phyloP scores from a whole-genome alignment of 2,329 filamentous ascomycete species.

The Aureobasidium subglaciale region DNA sequence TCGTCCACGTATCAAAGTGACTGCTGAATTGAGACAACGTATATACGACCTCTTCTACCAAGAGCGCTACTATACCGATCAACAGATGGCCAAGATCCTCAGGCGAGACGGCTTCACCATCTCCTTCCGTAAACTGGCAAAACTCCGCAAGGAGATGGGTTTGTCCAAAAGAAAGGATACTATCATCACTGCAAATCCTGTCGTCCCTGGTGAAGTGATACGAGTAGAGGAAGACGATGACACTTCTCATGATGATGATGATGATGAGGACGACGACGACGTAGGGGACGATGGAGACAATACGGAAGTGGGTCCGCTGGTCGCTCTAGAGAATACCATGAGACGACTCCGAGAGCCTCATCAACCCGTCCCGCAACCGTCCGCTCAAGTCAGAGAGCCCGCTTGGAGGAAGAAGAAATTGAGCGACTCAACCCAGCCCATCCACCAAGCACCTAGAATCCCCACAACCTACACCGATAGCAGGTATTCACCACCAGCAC shows the following conservation, averaged over 20 bases:
- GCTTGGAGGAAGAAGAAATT: background rate
- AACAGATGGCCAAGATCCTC: conserved; percentile 10
- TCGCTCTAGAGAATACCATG: background rate
- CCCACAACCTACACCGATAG: background rate
- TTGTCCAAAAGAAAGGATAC: conserved; percentile 4
- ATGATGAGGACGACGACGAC: background rate
- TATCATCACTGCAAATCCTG: background rate
- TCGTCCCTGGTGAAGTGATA: background rate
- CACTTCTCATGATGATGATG: background rate
- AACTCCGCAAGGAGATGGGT: conserved; percentile 5
- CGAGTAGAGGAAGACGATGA: background rate
- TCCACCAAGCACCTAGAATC: background rate
- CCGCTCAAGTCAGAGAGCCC: background rate
- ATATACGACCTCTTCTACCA: conserved; percentile 8
- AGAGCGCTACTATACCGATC: conserved; percentile 7
- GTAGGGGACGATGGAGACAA: background rate
- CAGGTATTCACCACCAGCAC: background rate
- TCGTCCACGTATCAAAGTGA: conserved; percentile 4
- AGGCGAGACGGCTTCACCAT: conserved; percentile 3
- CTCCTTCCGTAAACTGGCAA: background rate
- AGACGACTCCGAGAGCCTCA: background rate
- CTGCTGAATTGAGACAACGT: conserved; percentile 4
- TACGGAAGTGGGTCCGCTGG: background rate
- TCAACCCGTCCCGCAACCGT: background rate
- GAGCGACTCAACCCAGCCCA: background rate